Evolutionary conservation across 1,284 basidiomycete species (phyloP), one percentile per base, ranked within the genome.

Genomic region (Pascua guehoae): DNA sequence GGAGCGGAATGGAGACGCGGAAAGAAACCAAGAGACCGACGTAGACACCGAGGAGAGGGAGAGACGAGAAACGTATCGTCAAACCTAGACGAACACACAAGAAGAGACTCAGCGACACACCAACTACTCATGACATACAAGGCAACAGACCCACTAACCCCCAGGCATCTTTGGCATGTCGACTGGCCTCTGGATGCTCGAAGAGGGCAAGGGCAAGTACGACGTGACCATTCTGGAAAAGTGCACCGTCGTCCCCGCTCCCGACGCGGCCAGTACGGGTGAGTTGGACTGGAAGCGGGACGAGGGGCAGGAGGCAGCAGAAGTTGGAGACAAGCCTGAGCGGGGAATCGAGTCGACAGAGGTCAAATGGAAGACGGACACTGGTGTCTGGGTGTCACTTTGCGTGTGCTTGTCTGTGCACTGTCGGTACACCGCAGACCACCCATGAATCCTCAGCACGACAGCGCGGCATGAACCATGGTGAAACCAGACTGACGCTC

Each of bases 191-290:
- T 72, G 69, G 62, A 75, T 78, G 71, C 68, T 78, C 48, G 60
- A 72, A 54, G 73, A 73, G 12, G 67, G 65, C 37, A 41, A 39
- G 38, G 49, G 36, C 38, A 45, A 49, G 51, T 77, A 78, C 64
- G 62, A 70, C 24, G 73, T 79, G 45, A 74, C 70, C 0, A 69
- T 79, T 15, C 64, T 79, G 39, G 77, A 78, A 47, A 73, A 72
- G 60, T 69, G 64, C 47, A 63, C 62, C 10, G 64, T 62, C 1
- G 58, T 75, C 16, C 77, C 77, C 36, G 76, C 77, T 1, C 71
- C 71, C 8, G 77, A 79, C 61, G 77, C 77, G 11, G 76, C 77
- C 9, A 70, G 67, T 43, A 73, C 75, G 8, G 75, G 73, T 73
- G 59, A 67, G 73, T 64, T 2, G 4, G 7, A 32, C 24, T 4